These are phyloP conservation scores for Delonix regia DNA, from an alignment of 306 rosid species.

Conservation along the genomic window DNA sequence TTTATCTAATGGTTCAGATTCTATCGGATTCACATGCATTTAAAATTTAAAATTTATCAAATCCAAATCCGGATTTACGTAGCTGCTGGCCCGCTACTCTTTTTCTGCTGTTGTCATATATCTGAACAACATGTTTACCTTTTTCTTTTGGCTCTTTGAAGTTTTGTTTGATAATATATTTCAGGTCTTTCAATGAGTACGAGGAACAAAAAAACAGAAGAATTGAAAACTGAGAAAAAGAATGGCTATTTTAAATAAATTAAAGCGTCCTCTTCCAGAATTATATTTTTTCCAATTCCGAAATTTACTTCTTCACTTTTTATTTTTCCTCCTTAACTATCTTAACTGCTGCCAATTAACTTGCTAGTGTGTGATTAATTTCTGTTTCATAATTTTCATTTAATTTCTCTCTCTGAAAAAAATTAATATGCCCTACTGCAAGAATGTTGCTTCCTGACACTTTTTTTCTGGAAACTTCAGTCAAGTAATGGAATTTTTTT, in stretches of 20 bases:
- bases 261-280: background rate
- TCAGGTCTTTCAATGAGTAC: background rate
- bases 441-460: conserved; percentile 5
- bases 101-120: conserved; percentile 8
- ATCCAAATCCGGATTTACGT: background rate
- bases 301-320: background rate
- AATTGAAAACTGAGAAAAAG: background rate
- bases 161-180: background rate
- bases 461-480: background rate
- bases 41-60: too few relatives aligned
- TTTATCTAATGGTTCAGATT: too few relatives aligned
- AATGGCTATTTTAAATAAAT: background rate
- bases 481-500: conserved; percentile 24
- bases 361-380: background rate
- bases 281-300: background rate
- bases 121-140: background rate
- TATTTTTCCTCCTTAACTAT: background rate
- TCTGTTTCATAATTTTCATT: background rate
- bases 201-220: background rate
- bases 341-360: background rate
- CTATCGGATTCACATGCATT: too few relatives aligned
- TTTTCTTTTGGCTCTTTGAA: background rate
- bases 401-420: background rate
- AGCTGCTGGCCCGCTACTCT: background rate
- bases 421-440: background rate